These are phyloP conservation scores for Ocimum tenuiflorum DNA, from an alignment of 257 asterid species.

Conservation along the genomic window DNA sequence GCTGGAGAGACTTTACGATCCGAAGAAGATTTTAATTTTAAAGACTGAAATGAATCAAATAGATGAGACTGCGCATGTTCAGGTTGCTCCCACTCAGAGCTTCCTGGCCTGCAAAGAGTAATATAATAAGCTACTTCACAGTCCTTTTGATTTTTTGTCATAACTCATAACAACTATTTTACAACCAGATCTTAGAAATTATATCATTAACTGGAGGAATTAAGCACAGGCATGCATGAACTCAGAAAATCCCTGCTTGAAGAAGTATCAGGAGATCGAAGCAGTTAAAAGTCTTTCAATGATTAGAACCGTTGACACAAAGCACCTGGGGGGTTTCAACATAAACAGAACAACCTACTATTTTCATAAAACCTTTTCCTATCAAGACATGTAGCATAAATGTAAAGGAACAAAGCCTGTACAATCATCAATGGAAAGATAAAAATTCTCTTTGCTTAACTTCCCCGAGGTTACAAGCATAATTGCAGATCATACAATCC, in stretches of 20 bases:
- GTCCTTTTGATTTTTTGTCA: too few species aligned
- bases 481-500: too few species aligned
- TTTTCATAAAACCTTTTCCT: neutral
- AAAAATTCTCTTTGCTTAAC: too few species aligned
- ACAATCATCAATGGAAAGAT: too few species aligned
- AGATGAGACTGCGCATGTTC: slow-evolving; percentile 53
- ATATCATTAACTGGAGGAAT: neutral
- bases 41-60: slow-evolving; percentile 73
- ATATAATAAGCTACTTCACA: slow-evolving; percentile 2
- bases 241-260: neutral
- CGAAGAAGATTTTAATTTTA: slow-evolving; percentile 50
- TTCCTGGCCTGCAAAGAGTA: slow-evolving; percentile 47
- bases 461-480: too few species aligned
- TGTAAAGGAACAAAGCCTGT: neutral
- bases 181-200: neutral
- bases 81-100: slow-evolving; percentile 42
- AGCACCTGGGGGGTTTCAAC: neutral
- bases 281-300: neutral
- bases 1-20: slow-evolving; percentile 54
- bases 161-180: neutral
- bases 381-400: neutral
- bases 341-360: neutral
- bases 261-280: neutral
- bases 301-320: neutral
- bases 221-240: neutral